Conservation (phyloP, 164 flowering plant genomes). For the Saururus chinensis region DNA sequence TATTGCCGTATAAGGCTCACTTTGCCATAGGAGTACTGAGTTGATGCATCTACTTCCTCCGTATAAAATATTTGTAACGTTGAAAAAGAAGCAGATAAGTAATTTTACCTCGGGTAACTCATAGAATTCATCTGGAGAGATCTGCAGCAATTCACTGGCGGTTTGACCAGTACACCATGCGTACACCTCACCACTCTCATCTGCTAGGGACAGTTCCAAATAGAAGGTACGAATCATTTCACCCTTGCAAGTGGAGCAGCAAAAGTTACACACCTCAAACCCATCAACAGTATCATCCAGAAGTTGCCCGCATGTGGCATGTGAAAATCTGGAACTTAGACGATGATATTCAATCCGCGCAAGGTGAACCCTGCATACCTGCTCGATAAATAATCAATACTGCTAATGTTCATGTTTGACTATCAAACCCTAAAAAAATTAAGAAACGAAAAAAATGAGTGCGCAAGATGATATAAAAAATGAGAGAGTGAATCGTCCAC, state of each 20-base stretch:
- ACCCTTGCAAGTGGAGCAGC: constrained; percentile 33
- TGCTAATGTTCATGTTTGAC: background rate
- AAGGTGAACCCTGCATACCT: constrained; percentile 69
- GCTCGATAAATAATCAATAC: constrained; percentile 7
- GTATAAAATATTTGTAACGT: background rate
- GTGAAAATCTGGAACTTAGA: constrained; percentile 50
- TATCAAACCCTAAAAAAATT: background rate
- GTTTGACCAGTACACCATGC: constrained; percentile 84
- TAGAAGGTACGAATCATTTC: constrained; percentile 53
- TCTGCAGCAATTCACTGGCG: constrained; percentile 79
- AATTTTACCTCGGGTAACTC: constrained; percentile 65
- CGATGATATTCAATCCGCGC: constrained; percentile 53
- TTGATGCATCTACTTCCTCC: background rate
- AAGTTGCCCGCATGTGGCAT: constrained; percentile 62
- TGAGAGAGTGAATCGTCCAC: background rate
- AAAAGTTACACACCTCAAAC: constrained; percentile 46
- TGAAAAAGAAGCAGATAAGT: background rate
- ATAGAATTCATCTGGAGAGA: constrained; percentile 77
- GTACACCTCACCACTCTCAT: constrained; percentile 52
- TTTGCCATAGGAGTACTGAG: no score
- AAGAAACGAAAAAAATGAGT: background rate
- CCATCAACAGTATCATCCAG: constrained; percentile 35
- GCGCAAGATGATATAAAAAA: background rate
- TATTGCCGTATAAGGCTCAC: no score
- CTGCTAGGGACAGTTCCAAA: constrained; percentile 60